Evolutionary conservation across 2,329 filamentous ascomycete genomes (phyloP).

Genomic region (Alternaria metachromatica): DNA sequence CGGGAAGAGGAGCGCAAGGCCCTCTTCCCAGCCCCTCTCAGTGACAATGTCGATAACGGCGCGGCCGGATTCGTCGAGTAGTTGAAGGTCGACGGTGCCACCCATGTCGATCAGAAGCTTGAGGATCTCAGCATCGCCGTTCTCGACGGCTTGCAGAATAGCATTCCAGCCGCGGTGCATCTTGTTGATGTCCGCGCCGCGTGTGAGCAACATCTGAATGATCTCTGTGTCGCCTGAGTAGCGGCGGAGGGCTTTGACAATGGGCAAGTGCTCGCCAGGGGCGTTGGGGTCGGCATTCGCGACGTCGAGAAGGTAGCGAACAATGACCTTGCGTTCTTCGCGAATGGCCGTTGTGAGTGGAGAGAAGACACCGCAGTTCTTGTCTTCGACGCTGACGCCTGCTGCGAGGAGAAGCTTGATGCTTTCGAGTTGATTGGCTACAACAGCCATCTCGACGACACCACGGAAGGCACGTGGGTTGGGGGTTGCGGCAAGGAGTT

Average conservation of each 20-base stretch:
- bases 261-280: slow-evolving; percentile 72
- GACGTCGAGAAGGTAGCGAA: slow-evolving; percentile 66
- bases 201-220: slow-evolving; percentile 67
- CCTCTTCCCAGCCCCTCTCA: slow-evolving; percentile 47
- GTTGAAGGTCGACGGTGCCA: slow-evolving; percentile 40
- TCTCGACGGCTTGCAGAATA: slow-evolving; percentile 45
- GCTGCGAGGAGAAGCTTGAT: slow-evolving; percentile 70
- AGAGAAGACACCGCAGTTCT: slow-evolving; percentile 75
- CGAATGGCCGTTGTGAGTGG: slow-evolving; percentile 71
- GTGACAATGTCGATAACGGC: slow-evolving; percentile 44
- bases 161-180: slow-evolving; percentile 48
- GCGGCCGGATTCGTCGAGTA: slow-evolving; percentile 36
- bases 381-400: slow-evolving; percentile 72
- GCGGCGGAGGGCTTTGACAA: slow-evolving; percentile 72
- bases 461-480: slow-evolving; percentile 70
- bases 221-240: slow-evolving; percentile 66
- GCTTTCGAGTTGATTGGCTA: slow-evolving; percentile 70
- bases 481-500: slow-evolving; percentile 62
- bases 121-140: slow-evolving; percentile 44
- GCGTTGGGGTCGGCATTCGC: slow-evolving; percentile 69
- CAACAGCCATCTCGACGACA: slow-evolving; percentile 71
- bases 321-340: slow-evolving; percentile 67
- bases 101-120: slow-evolving; percentile 45
- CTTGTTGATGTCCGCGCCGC: slow-evolving; percentile 72
- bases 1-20: slow-evolving; percentile 42